Base-by-base conservation (phyloP, 768 basidiomycete species). In the Boletales sp. region DNA sequence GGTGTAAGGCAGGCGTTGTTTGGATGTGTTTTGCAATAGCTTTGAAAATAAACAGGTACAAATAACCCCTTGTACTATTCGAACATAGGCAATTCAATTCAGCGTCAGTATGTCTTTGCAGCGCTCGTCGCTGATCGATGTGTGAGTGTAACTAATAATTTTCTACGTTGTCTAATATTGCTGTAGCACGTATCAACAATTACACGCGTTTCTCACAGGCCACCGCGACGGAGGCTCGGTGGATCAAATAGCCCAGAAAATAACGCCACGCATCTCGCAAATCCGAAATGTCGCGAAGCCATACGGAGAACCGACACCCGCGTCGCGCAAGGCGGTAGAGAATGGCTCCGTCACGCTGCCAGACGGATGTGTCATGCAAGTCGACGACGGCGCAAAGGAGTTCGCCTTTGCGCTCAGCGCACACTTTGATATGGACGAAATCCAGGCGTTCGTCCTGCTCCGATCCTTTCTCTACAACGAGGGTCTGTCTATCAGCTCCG, bases 381-480 rank as follows among this genome's bases (percentile, higher is more conserved):
- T 91, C 34, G 86, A 87, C 54, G 78, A 84, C 35, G 78, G 77
- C 34, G 82, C 87, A 70, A 86, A 86, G 63, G 80, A 85, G 48
- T 81, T 82, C 55, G 76, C 86, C 43, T 71, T 79, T 52, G 82
- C 86, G 42, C 79, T 97, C 57, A 90, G 91, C 69, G 65, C 75
- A 38, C 76, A 76, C 51, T 84, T 91, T 64, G 73, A 80, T 27
- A 82, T 95, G 19, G 90, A 94, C 69, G 82, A 94, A 59, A 73
- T 92, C 2, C 82, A 86, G n/a, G 84, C 90, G 0, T 74, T 87
- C 38, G 70, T 86, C 5, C 75, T 94, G 6, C 71, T 91, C 18
- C 82, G 86, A 12, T 84, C 87, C 0, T 94, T 88, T 60, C 71
- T 89, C 9, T 86, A 86, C 69, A 87, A 91, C 63, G 79, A 85